Conservation (phyloP, 352 stramenopile genomes). For the Globisporangium rhizosaccharum region DNA sequence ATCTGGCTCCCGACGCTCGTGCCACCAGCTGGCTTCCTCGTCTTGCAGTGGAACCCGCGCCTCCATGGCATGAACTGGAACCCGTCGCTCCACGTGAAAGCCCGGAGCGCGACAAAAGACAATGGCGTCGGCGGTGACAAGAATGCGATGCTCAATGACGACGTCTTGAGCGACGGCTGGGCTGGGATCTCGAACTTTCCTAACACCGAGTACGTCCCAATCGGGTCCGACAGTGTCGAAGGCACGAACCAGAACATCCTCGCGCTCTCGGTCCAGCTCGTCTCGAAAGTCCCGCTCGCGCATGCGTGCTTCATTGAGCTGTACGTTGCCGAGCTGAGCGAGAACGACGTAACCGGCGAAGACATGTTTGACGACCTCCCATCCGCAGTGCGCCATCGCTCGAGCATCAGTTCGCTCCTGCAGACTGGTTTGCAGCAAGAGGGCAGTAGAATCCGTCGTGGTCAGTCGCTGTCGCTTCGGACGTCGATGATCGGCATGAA, state of each 20-base stretch:
- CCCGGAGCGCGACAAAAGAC: conserved; percentile 32
- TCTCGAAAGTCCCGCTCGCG: conserved; percentile 49
- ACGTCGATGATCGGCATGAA: conserved; percentile 25
- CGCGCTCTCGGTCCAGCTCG: conserved; percentile 65
- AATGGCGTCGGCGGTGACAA: conserved; percentile 24
- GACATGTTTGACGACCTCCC: conserved; percentile 51
- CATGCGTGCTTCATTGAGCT: conserved; percentile 78
- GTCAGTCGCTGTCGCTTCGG: conserved; percentile 41
- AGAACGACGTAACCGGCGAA: conserved; percentile 47
- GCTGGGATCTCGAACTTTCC: conserved; percentile 57
- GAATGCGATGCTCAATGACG: conserved; percentile 20
- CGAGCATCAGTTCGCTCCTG: conserved; percentile 71
- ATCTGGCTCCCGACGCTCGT: conserved; percentile 76
- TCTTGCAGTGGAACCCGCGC: conserved; percentile 82
- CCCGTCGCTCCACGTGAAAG: conserved; percentile 46
- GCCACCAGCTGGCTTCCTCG: conserved; percentile 65
- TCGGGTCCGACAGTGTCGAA: conserved; percentile 49
- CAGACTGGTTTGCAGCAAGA: conserved; percentile 67
- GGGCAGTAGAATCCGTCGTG: conserved; percentile 46
- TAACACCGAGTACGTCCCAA: conserved; percentile 66
- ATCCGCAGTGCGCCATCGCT: conserved; percentile 37
- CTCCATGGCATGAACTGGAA: conserved; percentile 73
- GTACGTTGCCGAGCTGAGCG: conserved; percentile 55
- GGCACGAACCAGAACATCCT: conserved; percentile 65
- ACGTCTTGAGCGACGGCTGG: conserved; percentile 47